Base-by-base conservation (phyloP, 768 basidiomycete species). In the Leucosporidium scottii region DNA sequence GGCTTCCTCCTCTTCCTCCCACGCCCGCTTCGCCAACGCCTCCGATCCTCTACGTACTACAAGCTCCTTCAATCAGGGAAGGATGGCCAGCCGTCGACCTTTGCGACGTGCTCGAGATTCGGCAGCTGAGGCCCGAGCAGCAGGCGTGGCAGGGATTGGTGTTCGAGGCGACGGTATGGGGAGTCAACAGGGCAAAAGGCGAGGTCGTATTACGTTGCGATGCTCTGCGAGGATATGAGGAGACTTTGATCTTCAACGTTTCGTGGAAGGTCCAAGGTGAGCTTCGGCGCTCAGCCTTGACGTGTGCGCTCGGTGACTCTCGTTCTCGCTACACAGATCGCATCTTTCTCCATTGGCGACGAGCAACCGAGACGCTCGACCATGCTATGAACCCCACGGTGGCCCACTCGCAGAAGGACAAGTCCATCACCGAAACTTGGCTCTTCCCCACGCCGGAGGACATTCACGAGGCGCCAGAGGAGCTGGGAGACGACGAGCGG, bases 31-130 rank as follows among this genome's bases (percentile, higher is more conserved):
- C 55, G 34, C 48, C 58, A 28, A 47, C 50, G 17, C 20, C 28
- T 30, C 48, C 59, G 56, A 65, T 18, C 64, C 39, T 67, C 0
- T 75, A 69, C 72, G 57, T 67, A 13, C 64, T 77, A 34, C 55
- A 61, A n/a, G 74, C 77, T 4, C 77, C 77, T 18, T 77, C 76
- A 1, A 77, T 79, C 34, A 69, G 79, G 27, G 79, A 80, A 62
- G 77, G 76, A 28, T 74, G 73, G 57, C 79, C 79, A 10, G 69
- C 73, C 3, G 73, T 80, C 34, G 69, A 72, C 28, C 64, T 77
- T 27, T 75, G 76, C n/a, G 79, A 79, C 64, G 62, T 74, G 1
- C 64, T 78, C n/a, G 48, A 71, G 31, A 44, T 79, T 4, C 71
- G 79, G 5, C 76, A 76, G 28, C 64, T 79, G 1, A 67, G 72